Evolutionary conservation across 768 basidiomycete genomes (phyloP), one percentile per base, ranked within the genome.

Genomic region (Psilocybe cyanescens): DNA sequence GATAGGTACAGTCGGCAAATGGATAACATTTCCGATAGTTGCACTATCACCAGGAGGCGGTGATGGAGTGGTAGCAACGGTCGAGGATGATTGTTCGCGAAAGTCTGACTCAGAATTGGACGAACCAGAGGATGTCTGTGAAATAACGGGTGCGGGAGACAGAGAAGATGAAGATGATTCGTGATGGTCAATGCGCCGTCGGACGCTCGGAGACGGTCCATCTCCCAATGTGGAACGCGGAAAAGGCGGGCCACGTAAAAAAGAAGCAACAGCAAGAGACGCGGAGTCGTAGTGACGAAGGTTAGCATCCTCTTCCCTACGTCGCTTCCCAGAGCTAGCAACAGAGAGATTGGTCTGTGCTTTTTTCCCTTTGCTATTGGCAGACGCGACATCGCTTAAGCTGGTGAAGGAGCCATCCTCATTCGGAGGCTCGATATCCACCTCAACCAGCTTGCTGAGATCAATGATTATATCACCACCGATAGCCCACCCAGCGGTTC

Each of bases 401-500:
- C 85, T 85, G 1, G 85, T 88, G 72, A 82, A 92, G 4, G 83
- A 79, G 12, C 81, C 85, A 46, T 81, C 81, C 9, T 64, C 68
- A 11, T 71, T 75, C 16, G 90, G 90, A 6, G 79, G 67, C 69
- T 91, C 90, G 57, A 94, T 86, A 33, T 87, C 83, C 41, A 91
- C 78, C 39, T 89, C 87, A 55, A 79, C 78, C 53, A 97, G 76
- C 66, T 81, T 84, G 68, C 81, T 84, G 51, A 97, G 75, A 75
- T 97, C 95, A 65, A 96, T 74, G 69, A 97, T 87, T 59, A 97
- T 79, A 68, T 96, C 90, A 39, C 95, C 95, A 14, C 87, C 87
- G 57, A 96, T 85, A 50, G 92, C 86, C 91, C 94, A 94, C 1
- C 94, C 95, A 8, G 89, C 92, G 1, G 92, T 95, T 5, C 94